Evolutionary conservation across 768 basidiomycete genomes (phyloP), one percentile per base, ranked within the genome.

Genomic region (Pleurotus salmoneostramineus): DNA sequence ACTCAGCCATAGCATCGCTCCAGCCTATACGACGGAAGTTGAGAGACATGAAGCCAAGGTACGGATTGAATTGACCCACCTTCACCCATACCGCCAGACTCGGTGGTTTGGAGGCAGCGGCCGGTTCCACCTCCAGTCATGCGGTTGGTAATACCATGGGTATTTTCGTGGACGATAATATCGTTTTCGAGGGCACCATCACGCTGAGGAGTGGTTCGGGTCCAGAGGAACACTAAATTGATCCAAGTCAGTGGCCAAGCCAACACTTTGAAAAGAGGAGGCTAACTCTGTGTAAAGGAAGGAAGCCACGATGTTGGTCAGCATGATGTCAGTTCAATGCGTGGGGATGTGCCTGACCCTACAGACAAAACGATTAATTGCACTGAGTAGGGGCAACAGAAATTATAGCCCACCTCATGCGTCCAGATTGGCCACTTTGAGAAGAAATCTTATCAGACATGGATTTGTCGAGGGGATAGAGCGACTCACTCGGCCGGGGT

Each of bases 51-150:
- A 2, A 3, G 21, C 36, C 5, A 15, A 21, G 42, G n/a, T 4
- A 12, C 15, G 3, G 17, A 15, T 0, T 6, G 11, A n/a, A 33
- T 31, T 7, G 58, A 3, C 45, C 12, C 27, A 27, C 68, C 85
- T 67, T 89, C 87, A 44, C 85, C 86, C 78, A 88, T 78, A 11
- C 86, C 87, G 21, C 83, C 82, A 3, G 85, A 74, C 64, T 88
- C 87, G 33, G 75, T 75, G 31, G 78, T 83, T 64, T 85, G 82
- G 59, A 88, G 71, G 72, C 87, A 88, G 11, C 83, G 72, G 40
- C 79, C 80, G 17, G 79, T 80, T 33, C 79, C 81, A 8, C 45
- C 32, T 5, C 52, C 56, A 44, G 40, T 55, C 58, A 58, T 43
- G 0, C 60, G 37, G 21, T 46, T 60, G 33, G 48, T 40, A 1